Evolutionary conservation across 148 eudicot genomes (phyloP), one percentile per base, ranked within the genome.

Genomic region (Linanthus parryae): DNA sequence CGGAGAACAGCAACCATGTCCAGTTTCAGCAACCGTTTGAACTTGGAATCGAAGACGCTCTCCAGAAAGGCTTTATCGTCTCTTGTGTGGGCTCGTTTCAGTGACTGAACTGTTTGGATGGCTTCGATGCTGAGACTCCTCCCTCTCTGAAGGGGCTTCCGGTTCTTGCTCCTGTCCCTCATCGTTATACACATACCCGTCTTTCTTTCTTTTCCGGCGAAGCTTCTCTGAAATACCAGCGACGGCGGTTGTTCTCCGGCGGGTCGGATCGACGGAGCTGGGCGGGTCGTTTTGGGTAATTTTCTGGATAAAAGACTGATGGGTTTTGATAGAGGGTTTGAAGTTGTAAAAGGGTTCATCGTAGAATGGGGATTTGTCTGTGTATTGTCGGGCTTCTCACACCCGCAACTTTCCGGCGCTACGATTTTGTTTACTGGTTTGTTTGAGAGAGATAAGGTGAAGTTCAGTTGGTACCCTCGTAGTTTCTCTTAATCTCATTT

Each of bases 101-200:
- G 65, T 8, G 75, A 54, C 52, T 77, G 88, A 41, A 81, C 60
- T 1, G 83, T 66, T 47, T 81, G 88, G 31, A 81, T 81, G 19
- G 78, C 88, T 70, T 81, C 83, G 20, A 74, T 74, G 48, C 88
- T 81, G 18, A 81, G 81, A 44, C 48, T 65, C 47, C 88, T 67
- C 4, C 88, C 88, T 56, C 50, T 77, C 59, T 81, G 88, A 22
- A 81, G 70, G 5, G 80, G 80, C 58, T 81, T 81, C 41, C 83
- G 64, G 56, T 81, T 81, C 48, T 81, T 81, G 73, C 88, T 81
- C 51, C 88, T 69, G 72, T 81, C 88, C 65, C 80, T 77, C 83
- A 77, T 77, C 10, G 33, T 61, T 37, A 74, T 52, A 1, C 19
- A 45, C 45, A 23, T 56, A 34, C 3, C 41, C 43, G 2, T 31